A percentile compares a stretch with the other conserved stretches of the same genome.
Evolutionary conservation across 2,329 filamentous ascomycete species (phyloP).

Genomic region (Verticillium zaregamsianum): DNA sequence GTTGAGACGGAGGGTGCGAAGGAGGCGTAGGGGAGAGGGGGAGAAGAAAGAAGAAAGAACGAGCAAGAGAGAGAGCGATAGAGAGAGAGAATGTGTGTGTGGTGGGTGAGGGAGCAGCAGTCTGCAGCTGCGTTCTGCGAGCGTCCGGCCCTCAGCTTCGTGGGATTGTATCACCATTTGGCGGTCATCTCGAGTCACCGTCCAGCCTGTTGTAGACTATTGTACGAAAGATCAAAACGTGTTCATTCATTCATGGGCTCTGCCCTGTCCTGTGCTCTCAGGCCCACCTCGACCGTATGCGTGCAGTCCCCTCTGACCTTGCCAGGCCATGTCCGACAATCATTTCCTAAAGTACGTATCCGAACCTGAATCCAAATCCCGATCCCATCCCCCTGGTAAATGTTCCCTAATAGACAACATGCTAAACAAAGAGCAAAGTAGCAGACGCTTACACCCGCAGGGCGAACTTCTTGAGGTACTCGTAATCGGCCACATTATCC

Average conservation of each 20-base stretch:
- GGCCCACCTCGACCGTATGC: neutral
- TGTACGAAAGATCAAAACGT: conserved; percentile 6
- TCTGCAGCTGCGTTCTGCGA: neutral
- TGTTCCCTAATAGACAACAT: conserved; percentile 14
- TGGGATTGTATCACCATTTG: neutral
- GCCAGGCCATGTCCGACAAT: neutral
- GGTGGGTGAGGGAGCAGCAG: neutral
- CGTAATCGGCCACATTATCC: conserved; percentile 69
- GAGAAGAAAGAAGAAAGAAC: neutral
- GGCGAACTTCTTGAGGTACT: conserved; percentile 77
- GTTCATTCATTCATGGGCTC: neutral
- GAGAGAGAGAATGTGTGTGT: no score
- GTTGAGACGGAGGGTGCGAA: neutral
- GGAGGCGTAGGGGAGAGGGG: neutral
- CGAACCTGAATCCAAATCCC: neutral
- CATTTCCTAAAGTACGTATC: no score
- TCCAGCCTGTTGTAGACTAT: conserved; percentile 9
- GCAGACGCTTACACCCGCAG: conserved; percentile 46
- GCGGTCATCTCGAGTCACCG: neutral
- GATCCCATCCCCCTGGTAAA: neutral
- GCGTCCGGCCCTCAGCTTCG: neutral
- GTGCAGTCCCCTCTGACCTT: neutral
- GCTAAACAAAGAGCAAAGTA: conserved; percentile 13
- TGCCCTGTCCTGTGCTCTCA: neutral
- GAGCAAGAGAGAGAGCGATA: no score